Percentiles rank a stretch among this genome's conserved stretches.
phyloP scores from a whole-genome alignment of 768 basidiomycete species.

The Kwoniella mangroviensis region DNA sequence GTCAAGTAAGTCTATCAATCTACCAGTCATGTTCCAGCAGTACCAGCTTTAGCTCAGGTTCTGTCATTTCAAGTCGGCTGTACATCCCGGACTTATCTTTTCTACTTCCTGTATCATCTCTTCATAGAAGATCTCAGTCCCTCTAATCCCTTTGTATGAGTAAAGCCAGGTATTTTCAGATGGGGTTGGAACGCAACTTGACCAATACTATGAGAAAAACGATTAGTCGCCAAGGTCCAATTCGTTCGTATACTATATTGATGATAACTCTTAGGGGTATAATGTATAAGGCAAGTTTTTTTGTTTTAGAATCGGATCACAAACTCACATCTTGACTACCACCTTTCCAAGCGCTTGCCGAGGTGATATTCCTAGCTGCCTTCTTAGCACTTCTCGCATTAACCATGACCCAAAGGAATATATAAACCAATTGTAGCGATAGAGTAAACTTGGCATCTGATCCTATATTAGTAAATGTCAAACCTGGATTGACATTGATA shows the following conservation, averaged over 20 bases:
- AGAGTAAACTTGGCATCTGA: conserved; percentile 7
- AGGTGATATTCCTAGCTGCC: conserved; percentile 25
- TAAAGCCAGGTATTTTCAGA: conserved; percentile 20
- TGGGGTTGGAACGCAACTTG: conserved; percentile 18
- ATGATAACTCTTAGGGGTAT: too few relatives aligned
- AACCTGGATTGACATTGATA: conserved; percentile 24
- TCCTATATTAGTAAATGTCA: conserved; percentile 20
- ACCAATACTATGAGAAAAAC: conserved; percentile 25
- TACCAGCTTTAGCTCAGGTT: too few relatives aligned
- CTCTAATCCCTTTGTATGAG: conserved; percentile 14
- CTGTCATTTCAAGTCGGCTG: background rate
- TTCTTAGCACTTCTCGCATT: conserved; percentile 15
- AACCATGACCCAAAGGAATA: background rate
- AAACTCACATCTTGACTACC: conserved; percentile 27
- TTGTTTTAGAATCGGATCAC: too few relatives aligned
- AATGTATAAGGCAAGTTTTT: too few relatives aligned
- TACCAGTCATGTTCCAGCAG: too few relatives aligned
- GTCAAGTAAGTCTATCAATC: too few relatives aligned
- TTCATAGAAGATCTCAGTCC: conserved; percentile 9
- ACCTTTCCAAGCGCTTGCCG: conserved; percentile 6
- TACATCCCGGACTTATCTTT: conserved; percentile 22
- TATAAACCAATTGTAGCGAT: background rate
- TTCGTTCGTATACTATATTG: too few relatives aligned
- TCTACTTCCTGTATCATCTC: conserved; percentile 22
- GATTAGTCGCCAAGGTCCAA: background rate